These are phyloP conservation scores for Aspergillus latus DNA, from an alignment of 2,329 filamentous ascomycete species.

Conservation along the genomic window DNA sequence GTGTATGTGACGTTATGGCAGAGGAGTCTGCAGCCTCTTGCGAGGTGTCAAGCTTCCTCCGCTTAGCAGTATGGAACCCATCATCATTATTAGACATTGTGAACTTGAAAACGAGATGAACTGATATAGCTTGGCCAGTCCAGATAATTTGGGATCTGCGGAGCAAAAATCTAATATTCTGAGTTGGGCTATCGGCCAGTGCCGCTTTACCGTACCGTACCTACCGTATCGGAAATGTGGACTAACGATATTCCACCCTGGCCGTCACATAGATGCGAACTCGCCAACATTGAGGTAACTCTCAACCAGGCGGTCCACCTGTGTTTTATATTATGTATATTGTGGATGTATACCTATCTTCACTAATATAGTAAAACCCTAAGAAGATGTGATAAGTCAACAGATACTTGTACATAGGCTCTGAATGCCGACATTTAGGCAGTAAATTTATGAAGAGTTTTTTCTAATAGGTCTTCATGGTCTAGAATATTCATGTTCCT, in stretches of 20 bases:
- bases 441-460: too few relatives aligned
- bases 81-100: constrained; percentile 38
- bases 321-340: too few relatives aligned
- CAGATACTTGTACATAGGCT: too few relatives aligned
- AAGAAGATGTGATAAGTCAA: too few relatives aligned
- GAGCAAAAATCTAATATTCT: constrained; percentile 12
- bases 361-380: too few relatives aligned
- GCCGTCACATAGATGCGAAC: not conserved
- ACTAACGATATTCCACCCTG: not conserved
- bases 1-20: constrained; percentile 53
- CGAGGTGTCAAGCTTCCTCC: constrained; percentile 40
- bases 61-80: constrained; percentile 37
- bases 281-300: not conserved
- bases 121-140: constrained; percentile 1
- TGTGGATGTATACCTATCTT: too few relatives aligned
- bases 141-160: constrained; percentile 7
- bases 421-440: too few relatives aligned
- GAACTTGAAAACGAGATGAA: constrained; percentile 10
- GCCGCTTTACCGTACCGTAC: not conserved
- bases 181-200: not conserved
- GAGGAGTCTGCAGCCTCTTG: constrained; percentile 18
- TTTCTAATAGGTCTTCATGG: too few relatives aligned
- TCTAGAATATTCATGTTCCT: too few relatives aligned
- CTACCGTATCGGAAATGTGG: not conserved
- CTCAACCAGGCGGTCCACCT: too few relatives aligned